Conservation (phyloP, 179 eudicot genomes). For the Monotropa hypopitys region DNA sequence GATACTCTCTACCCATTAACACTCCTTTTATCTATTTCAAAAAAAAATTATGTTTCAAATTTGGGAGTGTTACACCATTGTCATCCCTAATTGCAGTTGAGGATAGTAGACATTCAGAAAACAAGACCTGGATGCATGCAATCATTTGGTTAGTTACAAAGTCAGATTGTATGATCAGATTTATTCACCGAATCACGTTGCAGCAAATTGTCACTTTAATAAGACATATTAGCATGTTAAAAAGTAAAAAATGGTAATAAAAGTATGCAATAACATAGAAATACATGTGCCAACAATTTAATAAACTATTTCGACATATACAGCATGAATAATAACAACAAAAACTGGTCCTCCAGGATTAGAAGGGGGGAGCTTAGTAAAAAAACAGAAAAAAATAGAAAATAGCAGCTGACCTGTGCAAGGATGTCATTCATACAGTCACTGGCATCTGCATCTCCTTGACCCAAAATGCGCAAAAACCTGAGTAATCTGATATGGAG, state of each 20-base stretch:
- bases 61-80: too few species aligned
- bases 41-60: too few species aligned
- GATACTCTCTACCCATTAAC: too few species aligned
- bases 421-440: conserved; percentile 93
- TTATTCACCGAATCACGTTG: background rate
- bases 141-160: background rate
- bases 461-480: conserved; percentile 69
- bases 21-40: too few species aligned
- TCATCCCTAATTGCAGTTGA: conserved; percentile 1
- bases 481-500: conserved; percentile 81
- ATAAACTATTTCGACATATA: background rate
- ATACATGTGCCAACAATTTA: background rate
- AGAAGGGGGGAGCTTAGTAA: too few species aligned
- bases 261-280: background rate
- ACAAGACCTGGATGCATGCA: background rate
- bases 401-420: conserved; percentile 67
- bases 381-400: too few species aligned
- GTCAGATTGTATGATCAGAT: background rate
- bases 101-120: conserved; percentile 1
- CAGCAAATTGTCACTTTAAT: background rate
- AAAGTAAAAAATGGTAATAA: background rate
- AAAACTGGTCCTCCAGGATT: too few species aligned
- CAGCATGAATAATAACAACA: conserved; percentile 1
- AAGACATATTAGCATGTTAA: background rate
- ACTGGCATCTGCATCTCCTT: conserved; percentile 93